A percentile compares a stretch with the other conserved stretches of the same genome.
Conservation (phyloP, 768 basidiomycete genomes). For the Lenzites betulinus region DNA sequence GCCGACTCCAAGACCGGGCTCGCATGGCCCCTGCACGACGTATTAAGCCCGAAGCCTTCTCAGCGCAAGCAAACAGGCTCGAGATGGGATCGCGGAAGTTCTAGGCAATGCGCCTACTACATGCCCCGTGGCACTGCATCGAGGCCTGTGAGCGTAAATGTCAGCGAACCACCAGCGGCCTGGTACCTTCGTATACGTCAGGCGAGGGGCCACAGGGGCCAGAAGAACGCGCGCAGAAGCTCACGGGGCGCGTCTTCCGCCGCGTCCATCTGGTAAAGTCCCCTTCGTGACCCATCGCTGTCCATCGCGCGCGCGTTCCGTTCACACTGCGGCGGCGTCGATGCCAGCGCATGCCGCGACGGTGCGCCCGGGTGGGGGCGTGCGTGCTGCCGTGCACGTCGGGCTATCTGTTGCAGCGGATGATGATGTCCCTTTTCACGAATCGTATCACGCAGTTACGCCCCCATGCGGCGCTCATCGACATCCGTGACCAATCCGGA, state of each 20-base stretch:
- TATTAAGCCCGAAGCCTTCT: neutral
- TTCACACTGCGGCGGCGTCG: neutral
- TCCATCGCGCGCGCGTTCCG: neutral
- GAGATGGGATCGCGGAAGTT: slow-evolving; percentile 4
- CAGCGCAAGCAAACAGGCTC: neutral
- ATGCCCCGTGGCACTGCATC: slow-evolving; percentile 10
- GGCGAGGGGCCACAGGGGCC: slow-evolving; percentile 3
- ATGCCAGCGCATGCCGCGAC: neutral
- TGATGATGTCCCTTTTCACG: slow-evolving; percentile 10
- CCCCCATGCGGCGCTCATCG: neutral
- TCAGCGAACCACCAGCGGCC: slow-evolving; percentile 7
- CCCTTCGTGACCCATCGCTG: neutral
- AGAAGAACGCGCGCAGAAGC: slow-evolving; percentile 5
- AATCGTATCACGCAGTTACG: neutral
- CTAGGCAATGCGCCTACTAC: neutral
- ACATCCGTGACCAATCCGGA: slow-evolving; percentile 3
- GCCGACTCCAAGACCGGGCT: neutral
- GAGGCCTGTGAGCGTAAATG: slow-evolving; percentile 2
- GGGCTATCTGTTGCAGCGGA: neutral
- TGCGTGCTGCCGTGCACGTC: slow-evolving; percentile 1
- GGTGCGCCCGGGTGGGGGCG: neutral
- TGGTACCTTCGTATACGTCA: slow-evolving; percentile 10
- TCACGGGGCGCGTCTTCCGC: slow-evolving; percentile 5
- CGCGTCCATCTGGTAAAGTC: slow-evolving; percentile 6
- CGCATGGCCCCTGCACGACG: neutral